Base-by-base conservation (phyloP, 2,329 filamentous ascomycete species). In the Microcera coccophila region DNA sequence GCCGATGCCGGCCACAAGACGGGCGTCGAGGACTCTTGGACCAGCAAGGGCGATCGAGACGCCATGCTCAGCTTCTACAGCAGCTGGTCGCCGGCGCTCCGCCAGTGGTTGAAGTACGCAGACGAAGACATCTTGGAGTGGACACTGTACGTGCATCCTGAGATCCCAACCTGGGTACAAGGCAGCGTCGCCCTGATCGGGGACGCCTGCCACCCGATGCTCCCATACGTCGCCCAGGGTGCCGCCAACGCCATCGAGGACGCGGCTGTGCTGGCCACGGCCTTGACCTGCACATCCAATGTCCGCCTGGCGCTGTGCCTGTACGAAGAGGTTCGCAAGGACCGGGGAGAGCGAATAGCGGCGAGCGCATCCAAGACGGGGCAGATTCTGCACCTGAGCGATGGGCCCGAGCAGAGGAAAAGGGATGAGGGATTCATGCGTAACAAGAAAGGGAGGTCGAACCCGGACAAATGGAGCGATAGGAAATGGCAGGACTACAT, bases 401-500 rank as follows among this genome's bases (percentile, higher is more conserved):
- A 76, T 49, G 77, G 78, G 37, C 67, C 69, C 48, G 76, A 73
- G 15, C 75, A 74, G 57, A 73, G 76, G 58, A 75, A 79, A 65
- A 68, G 78, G 14, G 78, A 82, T 56, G 67, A 64, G 42, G 65
- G 69, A 62, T 78, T 81, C 61, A 72, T 72, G n/a, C 66, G 72
- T 41, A 66, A 75, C 37, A 71, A 67, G 49, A 67, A 55, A 59
- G 72, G 62, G 52, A 70, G 63, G 49, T 73, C 64, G 45, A 74
- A 75, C 45, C 79, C 79, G 5, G 82, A 85, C 63, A 84, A 84
- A 65, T 85, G 82, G 82, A n/a, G n/a, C n/a, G n/a, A n/a, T n/a
- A n/a, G n/a, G n/a, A n/a, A n/a, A n/a, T n/a, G n/a, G n/a, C n/a
- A n/a, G n/a, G n/a, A n/a, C n/a, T n/a, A n/a, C n/a, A n/a, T n/a